Conservation (phyloP, 2,329 filamentous ascomycete species). For the Clonostachys sp. region DNA sequence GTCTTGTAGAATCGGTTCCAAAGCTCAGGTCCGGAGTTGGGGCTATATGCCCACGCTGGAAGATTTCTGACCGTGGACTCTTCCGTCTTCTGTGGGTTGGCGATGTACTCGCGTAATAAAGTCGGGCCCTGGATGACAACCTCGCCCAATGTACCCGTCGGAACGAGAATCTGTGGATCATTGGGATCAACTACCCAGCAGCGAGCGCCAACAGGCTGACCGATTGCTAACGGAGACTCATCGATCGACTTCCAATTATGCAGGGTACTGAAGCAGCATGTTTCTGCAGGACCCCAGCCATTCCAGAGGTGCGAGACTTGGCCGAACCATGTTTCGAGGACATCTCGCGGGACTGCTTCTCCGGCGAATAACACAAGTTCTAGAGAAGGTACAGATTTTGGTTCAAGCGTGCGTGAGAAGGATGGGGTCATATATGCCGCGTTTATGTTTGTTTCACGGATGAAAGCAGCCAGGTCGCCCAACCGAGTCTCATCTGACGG, state of each 20-base stretch:
- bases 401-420: background rate
- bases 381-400: background rate
- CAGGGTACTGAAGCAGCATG: constrained; percentile 1
- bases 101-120: constrained; percentile 38
- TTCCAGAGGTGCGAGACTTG: background rate
- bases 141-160: constrained; percentile 5
- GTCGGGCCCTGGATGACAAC: constrained; percentile 19
- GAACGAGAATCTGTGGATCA: constrained; percentile 3
- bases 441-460: background rate
- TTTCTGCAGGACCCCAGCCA: background rate
- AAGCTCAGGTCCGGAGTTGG: background rate
- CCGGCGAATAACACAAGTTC: background rate
- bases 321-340: background rate
- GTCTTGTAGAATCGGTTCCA: constrained; percentile 8
- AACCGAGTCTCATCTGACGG: background rate
- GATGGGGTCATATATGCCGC: background rate
- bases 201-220: background rate
- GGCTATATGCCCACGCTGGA: background rate
- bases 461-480: background rate
- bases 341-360: background rate
- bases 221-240: background rate
- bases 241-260: background rate
- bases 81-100: constrained; percentile 5
- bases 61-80: background rate
- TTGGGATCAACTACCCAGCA: constrained; percentile 4